Percentiles rank a stretch among this genome's conserved stretches.
Evolutionary conservation across 2,329 filamentous ascomycete species (phyloP).

Genomic region (Scedosporium minutisporum): DNA sequence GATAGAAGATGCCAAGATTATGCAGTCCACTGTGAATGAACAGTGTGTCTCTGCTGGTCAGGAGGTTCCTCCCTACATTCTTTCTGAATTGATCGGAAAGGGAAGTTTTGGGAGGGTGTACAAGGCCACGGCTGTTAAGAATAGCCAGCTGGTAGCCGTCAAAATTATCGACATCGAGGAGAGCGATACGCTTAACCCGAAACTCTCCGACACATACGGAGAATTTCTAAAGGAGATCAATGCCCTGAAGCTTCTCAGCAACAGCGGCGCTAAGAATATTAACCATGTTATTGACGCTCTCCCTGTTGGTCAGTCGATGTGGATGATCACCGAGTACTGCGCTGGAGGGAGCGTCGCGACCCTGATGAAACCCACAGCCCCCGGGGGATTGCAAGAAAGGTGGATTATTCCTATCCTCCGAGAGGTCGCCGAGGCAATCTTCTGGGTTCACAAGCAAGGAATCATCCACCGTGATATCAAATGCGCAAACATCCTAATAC

Average conservation of each 20-base stretch:
- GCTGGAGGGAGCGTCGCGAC: slow-evolving; percentile 57
- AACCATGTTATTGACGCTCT: slow-evolving; percentile 57
- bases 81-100: slow-evolving; percentile 57
- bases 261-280: slow-evolving; percentile 53
- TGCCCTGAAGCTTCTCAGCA: slow-evolving; percentile 49
- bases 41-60: slow-evolving; percentile 50
- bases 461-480: slow-evolving; percentile 45
- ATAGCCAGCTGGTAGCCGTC: slow-evolving; percentile 47
- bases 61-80: slow-evolving; percentile 50
- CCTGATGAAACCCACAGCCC: slow-evolving; percentile 37
- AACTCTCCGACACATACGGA: slow-evolving; percentile 39
- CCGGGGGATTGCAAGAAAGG: slow-evolving; percentile 37
- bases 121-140: slow-evolving; percentile 35
- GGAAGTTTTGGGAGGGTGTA: slow-evolving; percentile 58
- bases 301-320: slow-evolving; percentile 52
- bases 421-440: slow-evolving; percentile 37
- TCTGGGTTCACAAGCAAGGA: slow-evolving; percentile 39
- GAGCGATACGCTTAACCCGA: slow-evolving; percentile 51
- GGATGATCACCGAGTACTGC: slow-evolving; percentile 62
- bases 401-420: slow-evolving; percentile 42
- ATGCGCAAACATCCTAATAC: slow-evolving; percentile 54
- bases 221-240: slow-evolving; percentile 42
- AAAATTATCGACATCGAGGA: slow-evolving; percentile 72
- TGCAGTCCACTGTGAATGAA: slow-evolving; percentile 56
- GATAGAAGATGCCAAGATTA: slow-evolving; percentile 59